Evolutionary conservation across 257 asterid genomes (phyloP).

Genomic region (Solanum chilense): DNA sequence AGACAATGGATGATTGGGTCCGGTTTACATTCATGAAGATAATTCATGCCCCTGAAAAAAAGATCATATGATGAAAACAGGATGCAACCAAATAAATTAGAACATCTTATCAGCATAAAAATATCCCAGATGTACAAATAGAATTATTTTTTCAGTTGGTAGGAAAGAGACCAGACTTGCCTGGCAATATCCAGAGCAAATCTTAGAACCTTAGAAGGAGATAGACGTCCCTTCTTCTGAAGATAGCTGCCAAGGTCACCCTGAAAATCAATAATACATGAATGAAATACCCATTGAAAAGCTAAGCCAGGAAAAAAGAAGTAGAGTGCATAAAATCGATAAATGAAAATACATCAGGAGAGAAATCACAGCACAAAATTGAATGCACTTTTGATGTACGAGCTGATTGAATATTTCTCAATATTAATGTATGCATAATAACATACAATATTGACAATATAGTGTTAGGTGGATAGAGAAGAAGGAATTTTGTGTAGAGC

Average conservation of each 20-base stretch:
- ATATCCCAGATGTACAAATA: not conserved
- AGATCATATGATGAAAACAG: not conserved
- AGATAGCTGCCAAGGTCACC: slow-evolving; percentile 74
- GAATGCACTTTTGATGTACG: not conserved
- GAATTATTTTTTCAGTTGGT: not conserved
- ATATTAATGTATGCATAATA: not conserved
- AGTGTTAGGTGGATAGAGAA: not conserved
- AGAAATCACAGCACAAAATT: not conserved
- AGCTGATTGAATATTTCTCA: not conserved
- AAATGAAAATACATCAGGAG: not conserved
- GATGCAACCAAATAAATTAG: not conserved
- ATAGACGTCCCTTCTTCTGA: slow-evolving; percentile 82
- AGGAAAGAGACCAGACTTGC: slow-evolving; percentile 22
- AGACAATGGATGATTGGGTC: slow-evolving; percentile 89
- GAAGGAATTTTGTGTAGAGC: not conserved
- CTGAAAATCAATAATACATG: slow-evolving; percentile 30
- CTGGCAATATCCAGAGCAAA: slow-evolving; percentile 89
- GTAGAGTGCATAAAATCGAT: not conserved
- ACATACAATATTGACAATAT: not conserved
- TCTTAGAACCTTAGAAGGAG: slow-evolving; percentile 83
- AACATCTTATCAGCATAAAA: not conserved
- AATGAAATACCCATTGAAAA: not conserved
- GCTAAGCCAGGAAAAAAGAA: not conserved
- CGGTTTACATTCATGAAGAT: slow-evolving; percentile 97
- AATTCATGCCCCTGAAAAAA: slow-evolving; percentile 83